Evolutionary conservation across 108 stramenopile species (phyloP).

Genomic region (Mayamaea pseudoterrestris): DNA sequence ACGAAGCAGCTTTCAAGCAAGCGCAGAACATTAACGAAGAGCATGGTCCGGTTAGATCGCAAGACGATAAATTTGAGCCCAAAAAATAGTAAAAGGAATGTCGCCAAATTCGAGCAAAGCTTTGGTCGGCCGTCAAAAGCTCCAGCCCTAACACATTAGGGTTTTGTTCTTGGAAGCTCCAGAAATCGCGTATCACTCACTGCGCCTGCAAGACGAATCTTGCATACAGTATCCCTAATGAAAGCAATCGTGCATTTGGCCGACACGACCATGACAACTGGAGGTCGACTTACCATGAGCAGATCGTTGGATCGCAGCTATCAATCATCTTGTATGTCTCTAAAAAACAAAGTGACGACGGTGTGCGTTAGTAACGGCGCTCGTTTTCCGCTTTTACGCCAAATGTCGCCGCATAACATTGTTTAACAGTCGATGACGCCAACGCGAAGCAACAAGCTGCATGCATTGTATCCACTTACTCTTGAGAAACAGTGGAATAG

Average conservation of each 20-base stretch:
- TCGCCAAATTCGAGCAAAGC: neutral
- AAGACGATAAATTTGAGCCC: neutral
- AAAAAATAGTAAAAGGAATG: neutral
- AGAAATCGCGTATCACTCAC: too few relatives aligned
- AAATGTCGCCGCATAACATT: too few relatives aligned
- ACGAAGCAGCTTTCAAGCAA: too few relatives aligned
- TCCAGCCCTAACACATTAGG: too few relatives aligned
- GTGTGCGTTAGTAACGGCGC: neutral
- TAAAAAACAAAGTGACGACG: constrained; percentile 1
- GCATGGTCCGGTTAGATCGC: neutral
- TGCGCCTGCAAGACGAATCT: constrained; percentile 6
- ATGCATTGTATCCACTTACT: constrained; percentile 24
- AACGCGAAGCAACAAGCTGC: too few relatives aligned
- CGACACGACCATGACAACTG: neutral
- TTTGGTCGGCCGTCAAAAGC: neutral
- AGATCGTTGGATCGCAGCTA: constrained; percentile 53
- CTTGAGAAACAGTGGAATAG: constrained; percentile 78
- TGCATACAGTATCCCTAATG: constrained; percentile 4
- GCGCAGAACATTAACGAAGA: neutral
- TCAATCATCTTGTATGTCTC: constrained; percentile 82
- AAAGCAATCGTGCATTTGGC: neutral
- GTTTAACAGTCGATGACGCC: too few relatives aligned
- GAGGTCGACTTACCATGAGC: constrained; percentile 55
- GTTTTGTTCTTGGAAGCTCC: too few relatives aligned
- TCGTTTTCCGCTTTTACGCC: too few relatives aligned